Evolutionary conservation across 208 protist genomes (phyloP).

Genomic region (Trypanosoma theileri): DNA sequence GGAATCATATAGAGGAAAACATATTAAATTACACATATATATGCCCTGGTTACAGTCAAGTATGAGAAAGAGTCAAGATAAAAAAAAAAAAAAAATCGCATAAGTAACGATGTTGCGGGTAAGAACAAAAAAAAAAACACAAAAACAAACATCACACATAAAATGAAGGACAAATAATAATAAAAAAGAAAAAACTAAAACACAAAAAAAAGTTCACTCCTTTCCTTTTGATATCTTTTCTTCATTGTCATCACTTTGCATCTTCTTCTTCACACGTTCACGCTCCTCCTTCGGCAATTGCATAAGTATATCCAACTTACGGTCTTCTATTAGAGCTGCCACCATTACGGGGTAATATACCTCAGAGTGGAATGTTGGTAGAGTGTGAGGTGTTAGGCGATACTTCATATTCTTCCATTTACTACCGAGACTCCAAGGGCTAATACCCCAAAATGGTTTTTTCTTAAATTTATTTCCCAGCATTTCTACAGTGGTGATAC

Average conservation of each 20-base stretch:
- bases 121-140: too few relatives aligned
- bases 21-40: too few relatives aligned
- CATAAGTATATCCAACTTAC: conserved; percentile 43
- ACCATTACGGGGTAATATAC: conserved; percentile 46
- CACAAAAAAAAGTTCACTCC: neutral
- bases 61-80: too few relatives aligned
- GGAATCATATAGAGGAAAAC: too few relatives aligned
- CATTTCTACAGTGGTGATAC: conserved; percentile 47
- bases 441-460: conserved; percentile 41
- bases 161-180: too few relatives aligned
- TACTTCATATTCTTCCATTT: conserved; percentile 5
- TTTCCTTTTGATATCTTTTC: neutral
- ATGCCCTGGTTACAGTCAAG: too few relatives aligned
- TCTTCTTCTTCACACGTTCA: conserved; percentile 15
- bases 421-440: conserved; percentile 42
- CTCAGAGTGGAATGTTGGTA: conserved; percentile 29
- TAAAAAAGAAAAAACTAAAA: neutral
- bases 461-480: conserved; percentile 30
- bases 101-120: too few relatives aligned
- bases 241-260: conserved; percentile 8
- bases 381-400: conserved; percentile 3
- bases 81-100: too few relatives aligned
- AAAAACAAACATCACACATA: too few relatives aligned
- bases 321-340: conserved; percentile 39
- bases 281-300: conserved; percentile 35